These are phyloP conservation scores for Cytidiella melzeri DNA, from an alignment of 768 basidiomycete species.

Conservation along the genomic window DNA sequence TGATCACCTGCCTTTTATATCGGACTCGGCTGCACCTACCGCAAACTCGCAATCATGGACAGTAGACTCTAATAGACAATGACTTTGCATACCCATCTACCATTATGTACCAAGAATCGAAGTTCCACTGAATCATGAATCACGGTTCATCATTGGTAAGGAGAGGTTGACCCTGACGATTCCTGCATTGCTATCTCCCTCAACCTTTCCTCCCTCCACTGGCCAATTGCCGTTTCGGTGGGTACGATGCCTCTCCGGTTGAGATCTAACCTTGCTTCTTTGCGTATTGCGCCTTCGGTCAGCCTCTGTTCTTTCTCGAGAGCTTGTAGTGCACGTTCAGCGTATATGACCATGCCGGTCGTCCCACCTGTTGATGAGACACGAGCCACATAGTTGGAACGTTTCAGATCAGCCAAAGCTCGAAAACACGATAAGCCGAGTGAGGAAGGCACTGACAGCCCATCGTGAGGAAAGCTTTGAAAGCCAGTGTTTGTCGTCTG, in stretches of 20 bases:
- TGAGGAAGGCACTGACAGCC: background rate
- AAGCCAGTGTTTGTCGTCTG: slow-evolving; percentile 74
- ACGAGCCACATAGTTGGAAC: too few species aligned
- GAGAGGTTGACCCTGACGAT: background rate
- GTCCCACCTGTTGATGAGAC: slow-evolving; percentile 47
- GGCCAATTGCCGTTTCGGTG: slow-evolving; percentile 78
- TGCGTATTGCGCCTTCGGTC: slow-evolving; percentile 63
- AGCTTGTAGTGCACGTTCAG: slow-evolving; percentile 67
- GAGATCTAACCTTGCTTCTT: slow-evolving; percentile 70
- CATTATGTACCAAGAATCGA: background rate
- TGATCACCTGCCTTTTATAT: too few species aligned
- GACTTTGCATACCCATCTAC: too few species aligned
- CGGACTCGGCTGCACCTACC: too few species aligned
- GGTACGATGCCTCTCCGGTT: slow-evolving; percentile 68
- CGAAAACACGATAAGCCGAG: too few species aligned
- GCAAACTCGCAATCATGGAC: background rate
- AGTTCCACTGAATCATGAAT: too few species aligned
- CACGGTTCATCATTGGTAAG: background rate
- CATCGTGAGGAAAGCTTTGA: slow-evolving; percentile 66
- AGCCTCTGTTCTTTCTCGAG: slow-evolving; percentile 63
- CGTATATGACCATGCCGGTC: slow-evolving; percentile 65
- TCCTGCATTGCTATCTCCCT: background rate
- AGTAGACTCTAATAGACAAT: background rate
- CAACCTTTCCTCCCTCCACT: slow-evolving; percentile 55
- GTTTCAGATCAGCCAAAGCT: too few species aligned